Percentiles rank a stretch among this genome's conserved stretches.
Evolutionary conservation across 257 asterid species (phyloP).

Genomic region (Echium plantagineum): DNA sequence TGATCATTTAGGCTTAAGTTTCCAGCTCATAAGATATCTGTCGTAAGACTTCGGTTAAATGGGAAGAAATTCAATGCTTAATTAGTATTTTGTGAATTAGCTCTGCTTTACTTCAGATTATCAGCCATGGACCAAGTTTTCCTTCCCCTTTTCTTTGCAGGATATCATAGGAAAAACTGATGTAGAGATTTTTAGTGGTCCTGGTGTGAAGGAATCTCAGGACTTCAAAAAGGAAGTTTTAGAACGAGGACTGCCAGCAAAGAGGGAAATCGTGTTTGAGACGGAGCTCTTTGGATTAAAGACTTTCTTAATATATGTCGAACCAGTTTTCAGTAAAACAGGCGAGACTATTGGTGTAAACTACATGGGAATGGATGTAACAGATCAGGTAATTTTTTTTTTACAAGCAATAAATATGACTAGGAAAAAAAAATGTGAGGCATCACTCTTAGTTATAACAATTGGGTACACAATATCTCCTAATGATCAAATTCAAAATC

Average conservation of each 20-base stretch:
- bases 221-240: constrained; percentile 80
- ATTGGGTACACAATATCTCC: too few species aligned
- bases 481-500: too few species aligned
- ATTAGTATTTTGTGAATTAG: not conserved
- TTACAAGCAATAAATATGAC: too few species aligned
- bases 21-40: too few species aligned
- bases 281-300: constrained; percentile 74
- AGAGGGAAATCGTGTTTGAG: constrained; percentile 85
- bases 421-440: too few species aligned
- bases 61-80: too few species aligned
- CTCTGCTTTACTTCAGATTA: not conserved
- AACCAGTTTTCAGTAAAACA: constrained; percentile 82
- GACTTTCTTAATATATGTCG: constrained; percentile 68
- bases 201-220: constrained; percentile 88
- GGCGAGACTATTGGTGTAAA: constrained; percentile 81
- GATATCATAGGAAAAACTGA: constrained; percentile 91
- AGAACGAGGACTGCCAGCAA: constrained; percentile 67
- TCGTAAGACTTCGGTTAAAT: too few species aligned
- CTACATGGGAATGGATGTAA: constrained; percentile 94
- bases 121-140: not conserved
- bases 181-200: constrained; percentile 67
- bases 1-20: too few species aligned
- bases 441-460: too few species aligned
- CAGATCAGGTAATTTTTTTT: constrained; percentile 54
- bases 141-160: constrained; percentile 31